Evolutionary conservation across 1,139 yeast species (phyloP).

Genomic region (Debaryomyces subglobosus): DNA sequence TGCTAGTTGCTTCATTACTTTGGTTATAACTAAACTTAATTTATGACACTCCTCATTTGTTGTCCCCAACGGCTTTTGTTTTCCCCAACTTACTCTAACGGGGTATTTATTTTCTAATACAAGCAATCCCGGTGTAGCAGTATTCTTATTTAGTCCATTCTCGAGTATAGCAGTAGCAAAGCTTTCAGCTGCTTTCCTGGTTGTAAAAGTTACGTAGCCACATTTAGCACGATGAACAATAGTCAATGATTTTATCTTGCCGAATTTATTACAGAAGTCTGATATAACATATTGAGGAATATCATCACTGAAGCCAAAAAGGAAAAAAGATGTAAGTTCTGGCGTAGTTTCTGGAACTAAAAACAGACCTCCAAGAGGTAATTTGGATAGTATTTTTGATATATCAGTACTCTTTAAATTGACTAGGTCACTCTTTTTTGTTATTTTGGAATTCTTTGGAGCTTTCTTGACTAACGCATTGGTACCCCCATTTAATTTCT

Average conservation of each 20-base stretch:
- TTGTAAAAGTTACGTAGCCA: slow-evolving; percentile 61
- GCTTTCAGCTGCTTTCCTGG: slow-evolving; percentile 54
- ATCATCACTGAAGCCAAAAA: slow-evolving; percentile 73
- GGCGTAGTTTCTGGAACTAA: slow-evolving; percentile 43
- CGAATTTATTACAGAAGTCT: slow-evolving; percentile 48
- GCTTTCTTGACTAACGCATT: slow-evolving; percentile 11
- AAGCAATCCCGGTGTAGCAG: slow-evolving; percentile 38
- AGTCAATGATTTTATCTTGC: slow-evolving; percentile 51
- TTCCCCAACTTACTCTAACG: slow-evolving; percentile 69
- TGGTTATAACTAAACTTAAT: slow-evolving; percentile 56
- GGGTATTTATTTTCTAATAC: slow-evolving; percentile 44
- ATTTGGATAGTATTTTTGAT: slow-evolving; percentile 50
- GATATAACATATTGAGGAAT: slow-evolving; percentile 64
- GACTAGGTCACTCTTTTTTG: slow-evolving; percentile 12
- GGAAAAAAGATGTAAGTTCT: slow-evolving; percentile 56
- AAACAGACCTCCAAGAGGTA: slow-evolving; percentile 65
- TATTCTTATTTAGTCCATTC: slow-evolving; percentile 32
- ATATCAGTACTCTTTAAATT: slow-evolving; percentile 44
- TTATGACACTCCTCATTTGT: slow-evolving; percentile 52
- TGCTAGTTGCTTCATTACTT: slow-evolving; percentile 59
- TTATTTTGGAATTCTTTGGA: slow-evolving; percentile 10
- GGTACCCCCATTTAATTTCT: slow-evolving; percentile 28
- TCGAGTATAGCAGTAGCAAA: slow-evolving; percentile 45
- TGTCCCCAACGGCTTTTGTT: slow-evolving; percentile 51
- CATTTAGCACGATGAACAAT: slow-evolving; percentile 66